These are phyloP conservation scores for Sporothrix schenckii DNA, from an alignment of 2,329 filamentous ascomycete genomes.

Conservation along the genomic window DNA sequence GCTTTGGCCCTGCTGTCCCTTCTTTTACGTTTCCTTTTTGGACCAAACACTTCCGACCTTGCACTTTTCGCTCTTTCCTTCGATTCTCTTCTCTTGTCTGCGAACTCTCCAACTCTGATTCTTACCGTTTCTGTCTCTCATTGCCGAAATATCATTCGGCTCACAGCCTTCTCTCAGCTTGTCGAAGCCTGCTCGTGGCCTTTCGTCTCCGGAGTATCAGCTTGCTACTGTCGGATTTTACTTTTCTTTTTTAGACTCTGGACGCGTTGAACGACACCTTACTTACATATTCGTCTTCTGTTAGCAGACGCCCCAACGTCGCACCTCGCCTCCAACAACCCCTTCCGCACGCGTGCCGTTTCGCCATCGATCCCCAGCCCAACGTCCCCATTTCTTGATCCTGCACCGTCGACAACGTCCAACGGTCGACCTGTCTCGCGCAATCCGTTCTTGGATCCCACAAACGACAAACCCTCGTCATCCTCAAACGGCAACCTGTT, in stretches of 20 bases:
- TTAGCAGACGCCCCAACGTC: conserved; percentile 36
- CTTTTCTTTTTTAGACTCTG: not conserved
- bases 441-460: conserved; percentile 32
- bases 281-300: conserved; percentile 31
- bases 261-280: not conserved
- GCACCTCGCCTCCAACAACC: conserved; percentile 32
- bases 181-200: not conserved
- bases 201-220: conserved; percentile 17
- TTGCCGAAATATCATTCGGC: not conserved
- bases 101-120: not conserved
- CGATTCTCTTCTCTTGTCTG: not conserved
- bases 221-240: conserved; percentile 35
- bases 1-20: conserved; percentile 6
- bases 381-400: conserved; percentile 32
- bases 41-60: not conserved
- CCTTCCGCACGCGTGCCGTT: conserved; percentile 30
- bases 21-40: conserved; percentile 27
- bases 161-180: not conserved
- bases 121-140: conserved; percentile 10
- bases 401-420: conserved; percentile 1
- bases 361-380: conserved; percentile 29
- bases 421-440: conserved; percentile 31
- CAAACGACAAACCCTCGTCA: conserved; percentile 14
- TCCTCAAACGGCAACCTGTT: conserved; percentile 19
- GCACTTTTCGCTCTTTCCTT: conserved; percentile 1